Percentiles rank a stretch among this genome's conserved stretches.
These are phyloP conservation scores for Striga asiatica DNA, from an alignment of 257 asterid species.

Conservation along the genomic window DNA sequence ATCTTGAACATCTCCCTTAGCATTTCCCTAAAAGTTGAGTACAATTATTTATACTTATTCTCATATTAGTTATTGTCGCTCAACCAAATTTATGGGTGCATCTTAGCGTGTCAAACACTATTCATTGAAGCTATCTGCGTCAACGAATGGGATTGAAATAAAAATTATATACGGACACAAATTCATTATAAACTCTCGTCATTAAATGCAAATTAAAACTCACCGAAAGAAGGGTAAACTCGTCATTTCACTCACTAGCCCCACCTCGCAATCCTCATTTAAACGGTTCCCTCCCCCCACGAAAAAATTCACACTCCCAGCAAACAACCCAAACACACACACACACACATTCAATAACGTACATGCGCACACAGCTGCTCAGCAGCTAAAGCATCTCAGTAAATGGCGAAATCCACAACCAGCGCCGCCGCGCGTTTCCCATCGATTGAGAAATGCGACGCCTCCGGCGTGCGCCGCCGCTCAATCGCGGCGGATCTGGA, in stretches of 20 bases:
- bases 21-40: too few relatives aligned
- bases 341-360: constrained; percentile 8
- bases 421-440: constrained; percentile 40
- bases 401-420: constrained; percentile 28
- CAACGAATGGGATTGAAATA: too few relatives aligned
- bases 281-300: constrained; percentile 42
- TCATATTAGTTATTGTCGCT: too few relatives aligned
- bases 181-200: too few relatives aligned
- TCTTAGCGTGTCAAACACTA: too few relatives aligned
- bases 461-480: constrained; percentile 23
- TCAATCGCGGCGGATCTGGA: constrained; percentile 96
- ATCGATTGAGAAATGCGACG: constrained; percentile 63
- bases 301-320: neutral
- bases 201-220: constrained; percentile 9
- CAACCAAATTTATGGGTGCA: too few relatives aligned
- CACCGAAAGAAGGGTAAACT: constrained; percentile 17
- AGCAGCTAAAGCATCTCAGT: neutral
- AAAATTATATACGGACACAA: too few relatives aligned
- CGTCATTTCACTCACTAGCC: constrained; percentile 15
- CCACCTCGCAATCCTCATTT: constrained; percentile 22
- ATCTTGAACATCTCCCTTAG: too few relatives aligned
- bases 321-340: neutral
- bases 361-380: constrained; percentile 13
- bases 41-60: too few relatives aligned
- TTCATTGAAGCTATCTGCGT: too few relatives aligned